Base-by-base conservation (phyloP, 495 filamentous ascomycete species). In the Massariosphaeria phaeospora region DNA sequence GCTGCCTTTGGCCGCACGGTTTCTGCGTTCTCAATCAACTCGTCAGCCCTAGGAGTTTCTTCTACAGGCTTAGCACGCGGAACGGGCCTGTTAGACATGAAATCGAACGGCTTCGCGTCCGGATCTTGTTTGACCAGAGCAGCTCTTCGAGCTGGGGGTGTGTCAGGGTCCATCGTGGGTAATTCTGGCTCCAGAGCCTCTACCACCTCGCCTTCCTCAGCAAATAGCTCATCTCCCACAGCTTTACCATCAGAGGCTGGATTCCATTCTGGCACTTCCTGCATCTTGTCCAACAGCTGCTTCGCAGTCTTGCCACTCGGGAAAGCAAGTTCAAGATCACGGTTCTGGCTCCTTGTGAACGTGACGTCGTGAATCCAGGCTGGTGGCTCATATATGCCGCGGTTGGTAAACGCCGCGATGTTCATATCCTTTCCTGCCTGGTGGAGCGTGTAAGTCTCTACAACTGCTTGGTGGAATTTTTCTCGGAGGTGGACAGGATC, bases 401-500 rank as follows among this genome's bases (percentile, higher is more conserved):
- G 21, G 31, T 30, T 30, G 18, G 42, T 53, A 47, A 60, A 52
- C 66, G n/a, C 66, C 56, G 6, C 55, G 12, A 58, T 43, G 0
- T 60, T 53, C 30, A 74, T 47, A n/a, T 60, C 47, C 1, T 55
- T 50, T 53, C 71, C 75, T 10, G 67, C 69, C 51, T 74, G 49
- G 43, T 69, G 69, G 47, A 84, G 51, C 0, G 75, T 75, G 31
- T 79, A 71, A 0, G 77, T 73, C 68, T 87, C 83, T 2, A 84
- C 72, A 11, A 86, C 56, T n/a, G 83, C 81, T 47, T 73, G 67
- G 55, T 83, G 79, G 57, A 50, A 56, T 39, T 75, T 55, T 30
- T 66, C 65, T 54, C 73, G 69, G 12, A 80, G 59, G 20, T 76
- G 52, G 1, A 66, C 63, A 2, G 60, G 46, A 24, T 78, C 70